Percentiles rank a stretch among this genome's conserved stretches.
phyloP scores from a whole-genome alignment of 73 alveolate genomes.

The Blepharisma japonicum region DNA sequence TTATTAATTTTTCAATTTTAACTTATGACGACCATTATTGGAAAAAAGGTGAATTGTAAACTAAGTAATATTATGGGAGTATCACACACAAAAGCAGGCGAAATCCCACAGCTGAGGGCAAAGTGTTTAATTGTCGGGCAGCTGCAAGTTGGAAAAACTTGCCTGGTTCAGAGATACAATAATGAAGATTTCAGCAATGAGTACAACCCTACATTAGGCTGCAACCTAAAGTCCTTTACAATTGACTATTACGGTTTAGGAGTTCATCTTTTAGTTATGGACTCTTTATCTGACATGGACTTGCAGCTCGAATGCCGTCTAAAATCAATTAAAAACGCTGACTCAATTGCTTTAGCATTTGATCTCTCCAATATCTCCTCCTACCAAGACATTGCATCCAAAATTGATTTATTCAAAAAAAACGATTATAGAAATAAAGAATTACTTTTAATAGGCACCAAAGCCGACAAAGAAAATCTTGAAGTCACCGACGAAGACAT shows the following conservation, averaged over 20 bases:
- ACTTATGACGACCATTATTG: too few species aligned
- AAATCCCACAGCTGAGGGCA: too few species aligned
- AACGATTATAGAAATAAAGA: not conserved
- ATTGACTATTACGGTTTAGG: not conserved
- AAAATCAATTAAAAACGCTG: slow-evolving; percentile 1
- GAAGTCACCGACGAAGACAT: not conserved
- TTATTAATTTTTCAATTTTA: too few species aligned
- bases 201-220: not conserved
- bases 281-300: slow-evolving; percentile 10
- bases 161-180: not conserved
- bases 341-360: not conserved
- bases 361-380: not conserved
- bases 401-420: not conserved
- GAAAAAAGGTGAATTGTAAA: too few species aligned
- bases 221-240: not conserved
- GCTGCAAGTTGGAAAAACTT: not conserved
- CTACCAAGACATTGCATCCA: not conserved
- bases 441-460: not conserved
- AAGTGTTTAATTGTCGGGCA: too few species aligned
- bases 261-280: not conserved
- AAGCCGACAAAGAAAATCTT: not conserved
- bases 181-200: not conserved
- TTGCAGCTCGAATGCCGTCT: slow-evolving; percentile 1
- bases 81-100: too few species aligned
- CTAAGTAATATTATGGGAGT: too few species aligned